Percentiles rank a stretch among this genome's conserved stretches.
phyloP scores from a whole-genome alignment of 495 filamentous ascomycete genomes.

The Podospora australis region DNA sequence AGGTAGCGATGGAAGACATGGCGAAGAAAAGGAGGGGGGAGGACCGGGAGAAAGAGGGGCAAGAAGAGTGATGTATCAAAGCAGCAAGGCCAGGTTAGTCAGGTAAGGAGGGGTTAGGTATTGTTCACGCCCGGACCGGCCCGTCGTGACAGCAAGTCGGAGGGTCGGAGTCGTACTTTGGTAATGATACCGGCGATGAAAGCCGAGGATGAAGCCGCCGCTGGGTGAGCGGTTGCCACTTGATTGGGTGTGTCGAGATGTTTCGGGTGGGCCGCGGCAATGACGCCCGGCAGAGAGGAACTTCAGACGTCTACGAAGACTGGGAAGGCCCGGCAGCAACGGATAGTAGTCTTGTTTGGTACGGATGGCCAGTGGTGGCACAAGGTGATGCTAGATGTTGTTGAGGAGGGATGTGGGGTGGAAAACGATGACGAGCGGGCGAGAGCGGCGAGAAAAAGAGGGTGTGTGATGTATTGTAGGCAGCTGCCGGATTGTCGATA shows the following conservation, averaged over 20 bases:
- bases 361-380: not conserved
- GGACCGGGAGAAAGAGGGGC: constrained; percentile 6
- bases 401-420: too few relatives aligned
- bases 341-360: not conserved
- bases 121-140: constrained; percentile 20
- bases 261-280: constrained; percentile 19
- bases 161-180: constrained; percentile 12
- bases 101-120: constrained; percentile 5
- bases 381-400: not conserved
- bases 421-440: not conserved
- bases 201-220: constrained; percentile 21
- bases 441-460: not conserved
- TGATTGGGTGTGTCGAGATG: constrained; percentile 12
- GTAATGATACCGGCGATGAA: constrained; percentile 17
- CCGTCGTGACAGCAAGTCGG: constrained; percentile 11
- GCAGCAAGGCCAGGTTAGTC: constrained; percentile 8
- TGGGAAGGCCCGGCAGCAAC: constrained; percentile 13
- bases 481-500: constrained; percentile 4
- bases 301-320: not conserved
- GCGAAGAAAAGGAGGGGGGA: constrained; percentile 12
- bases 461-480: not conserved
- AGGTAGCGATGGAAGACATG: constrained; percentile 26
- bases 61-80: constrained; percentile 9
- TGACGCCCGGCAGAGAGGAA: constrained; percentile 16
- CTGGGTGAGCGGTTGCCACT: not conserved